Conservation (phyloP, 2,329 filamentous ascomycete genomes). For the Cladophialophora psammophila region DNA sequence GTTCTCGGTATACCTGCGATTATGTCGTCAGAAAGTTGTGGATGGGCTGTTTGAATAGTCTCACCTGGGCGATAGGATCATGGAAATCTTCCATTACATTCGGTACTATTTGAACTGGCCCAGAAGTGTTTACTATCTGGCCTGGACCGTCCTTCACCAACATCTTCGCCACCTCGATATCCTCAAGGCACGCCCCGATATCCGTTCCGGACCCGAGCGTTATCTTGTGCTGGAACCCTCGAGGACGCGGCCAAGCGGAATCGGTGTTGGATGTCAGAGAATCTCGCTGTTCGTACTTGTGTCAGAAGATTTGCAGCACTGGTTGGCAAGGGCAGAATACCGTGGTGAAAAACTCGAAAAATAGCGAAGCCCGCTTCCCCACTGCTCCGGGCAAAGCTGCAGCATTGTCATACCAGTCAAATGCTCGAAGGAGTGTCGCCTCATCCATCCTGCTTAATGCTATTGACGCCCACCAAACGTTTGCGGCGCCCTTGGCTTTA, state of each 20-base stretch:
- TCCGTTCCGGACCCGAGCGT: conserved; percentile 16
- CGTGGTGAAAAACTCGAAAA: conserved; percentile 15
- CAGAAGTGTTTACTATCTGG: conserved; percentile 1
- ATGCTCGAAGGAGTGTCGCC: conserved; percentile 14
- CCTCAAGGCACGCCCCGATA: not conserved
- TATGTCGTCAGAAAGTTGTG: not conserved
- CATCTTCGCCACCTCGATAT: conserved; percentile 8
- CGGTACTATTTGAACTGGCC: conserved; percentile 10
- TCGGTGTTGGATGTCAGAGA: conserved; percentile 4
- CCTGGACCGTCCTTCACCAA: conserved; percentile 9
- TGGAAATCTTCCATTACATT: conserved; percentile 13
- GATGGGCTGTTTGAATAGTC: not conserved
- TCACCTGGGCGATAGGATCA: conserved; percentile 10
- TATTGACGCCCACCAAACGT: conserved; percentile 16
- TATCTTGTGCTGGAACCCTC: conserved; percentile 15
- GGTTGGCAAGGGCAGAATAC: not conserved
- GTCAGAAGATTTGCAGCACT: not conserved
- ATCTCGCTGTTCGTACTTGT: not conserved
- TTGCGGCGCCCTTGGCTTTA: conserved; percentile 11
- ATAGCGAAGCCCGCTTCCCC: not conserved
- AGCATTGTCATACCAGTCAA: conserved; percentile 17
- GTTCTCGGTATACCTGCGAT: conserved; percentile 9
- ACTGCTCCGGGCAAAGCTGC: not conserved
- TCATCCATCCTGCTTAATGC: conserved; percentile 8
- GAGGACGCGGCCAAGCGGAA: conserved; percentile 18